Evolutionary conservation across 805 yeast genomes (phyloP).

Genomic region (Sugiyamaella lignohabitans): DNA sequence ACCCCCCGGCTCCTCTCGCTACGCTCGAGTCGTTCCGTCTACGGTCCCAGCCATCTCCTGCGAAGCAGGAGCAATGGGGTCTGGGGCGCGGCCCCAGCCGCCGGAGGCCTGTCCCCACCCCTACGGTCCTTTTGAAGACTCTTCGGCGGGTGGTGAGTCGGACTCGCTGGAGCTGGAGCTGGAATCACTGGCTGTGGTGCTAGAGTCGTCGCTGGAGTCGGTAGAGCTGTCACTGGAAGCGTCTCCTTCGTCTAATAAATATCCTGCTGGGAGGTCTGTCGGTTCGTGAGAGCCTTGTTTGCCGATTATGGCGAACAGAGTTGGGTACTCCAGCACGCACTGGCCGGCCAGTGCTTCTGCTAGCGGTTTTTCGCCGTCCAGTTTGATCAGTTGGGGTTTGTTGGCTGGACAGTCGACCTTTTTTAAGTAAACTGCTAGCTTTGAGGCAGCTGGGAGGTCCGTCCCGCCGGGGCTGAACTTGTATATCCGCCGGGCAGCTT

Average conservation of each 20-base stretch:
- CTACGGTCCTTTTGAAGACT: conserved; percentile 69
- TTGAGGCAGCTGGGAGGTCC: too few species aligned
- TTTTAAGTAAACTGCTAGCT: conserved; percentile 17
- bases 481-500: conserved; percentile 2
- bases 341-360: conserved; percentile 47
- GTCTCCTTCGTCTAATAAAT: background rate
- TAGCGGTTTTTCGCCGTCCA: conserved; percentile 30
- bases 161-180: conserved; percentile 12
- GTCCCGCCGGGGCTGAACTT: conserved; percentile 1
- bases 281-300: too few species aligned
- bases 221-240: background rate
- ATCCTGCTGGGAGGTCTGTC: background rate
- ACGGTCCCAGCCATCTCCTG: too few species aligned
- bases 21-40: too few species aligned
- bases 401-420: conserved; percentile 19
- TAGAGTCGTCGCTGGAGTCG: background rate
- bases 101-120: too few species aligned
- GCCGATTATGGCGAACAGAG: conserved; percentile 27
- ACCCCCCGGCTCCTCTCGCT: too few species aligned
- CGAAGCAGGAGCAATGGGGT: too few species aligned
- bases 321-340: conserved; percentile 73
- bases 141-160: conserved; percentile 55
- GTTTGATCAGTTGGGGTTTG: conserved; percentile 8
- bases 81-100: too few species aligned
- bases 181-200: conserved; percentile 7